Percentiles rank a stretch among this genome's conserved stretches.
Conservation (phyloP, 805 yeast genomes). For the Candida broadrunensis region DNA sequence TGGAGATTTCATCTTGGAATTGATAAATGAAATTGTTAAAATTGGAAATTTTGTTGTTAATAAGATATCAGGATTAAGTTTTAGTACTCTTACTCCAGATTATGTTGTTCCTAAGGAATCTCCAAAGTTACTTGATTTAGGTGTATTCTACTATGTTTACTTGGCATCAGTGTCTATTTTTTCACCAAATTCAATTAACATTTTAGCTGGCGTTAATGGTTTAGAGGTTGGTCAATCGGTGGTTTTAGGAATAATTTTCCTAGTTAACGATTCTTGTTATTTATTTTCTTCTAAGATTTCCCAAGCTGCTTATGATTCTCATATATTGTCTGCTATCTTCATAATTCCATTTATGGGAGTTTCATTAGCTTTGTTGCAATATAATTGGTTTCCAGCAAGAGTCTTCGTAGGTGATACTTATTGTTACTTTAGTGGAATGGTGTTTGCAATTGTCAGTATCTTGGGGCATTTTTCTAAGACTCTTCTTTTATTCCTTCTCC, state of each 20-base stretch:
- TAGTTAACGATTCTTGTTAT: conserved; percentile 77
- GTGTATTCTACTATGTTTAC: conserved; percentile 75
- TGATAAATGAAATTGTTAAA: conserved; percentile 18
- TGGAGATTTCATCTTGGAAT: conserved; percentile 24
- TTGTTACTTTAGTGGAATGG: conserved; percentile 98
- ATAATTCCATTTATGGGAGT: conserved; percentile 87
- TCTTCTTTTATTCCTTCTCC: conserved; percentile 76
- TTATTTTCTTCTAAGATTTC: conserved; percentile 41
- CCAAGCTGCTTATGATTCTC: conserved; percentile 69
- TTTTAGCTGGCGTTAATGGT: conserved; percentile 95
- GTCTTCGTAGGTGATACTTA: conserved; percentile 98
- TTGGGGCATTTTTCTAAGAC: conserved; percentile 96
- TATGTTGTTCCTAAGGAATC: conserved; percentile 33
- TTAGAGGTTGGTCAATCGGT: conserved; percentile 94
- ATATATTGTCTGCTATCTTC: conserved; percentile 74
- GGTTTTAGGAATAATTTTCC: conserved; percentile 65
- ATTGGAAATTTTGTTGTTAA: conserved; percentile 30
- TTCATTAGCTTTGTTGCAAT: conserved; percentile 67
- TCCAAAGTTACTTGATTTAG: conserved; percentile 66
- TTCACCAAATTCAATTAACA: conserved; percentile 94
- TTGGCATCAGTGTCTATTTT: conserved; percentile 92
- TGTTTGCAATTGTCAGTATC: conserved; percentile 94
- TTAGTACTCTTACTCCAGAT: conserved; percentile 31
- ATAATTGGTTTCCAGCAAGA: conserved; percentile 86
- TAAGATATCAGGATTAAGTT: conserved; percentile 33